Conservation (phyloP, 345 rosid genomes). For the Rhodomyrtus tomentosa region DNA sequence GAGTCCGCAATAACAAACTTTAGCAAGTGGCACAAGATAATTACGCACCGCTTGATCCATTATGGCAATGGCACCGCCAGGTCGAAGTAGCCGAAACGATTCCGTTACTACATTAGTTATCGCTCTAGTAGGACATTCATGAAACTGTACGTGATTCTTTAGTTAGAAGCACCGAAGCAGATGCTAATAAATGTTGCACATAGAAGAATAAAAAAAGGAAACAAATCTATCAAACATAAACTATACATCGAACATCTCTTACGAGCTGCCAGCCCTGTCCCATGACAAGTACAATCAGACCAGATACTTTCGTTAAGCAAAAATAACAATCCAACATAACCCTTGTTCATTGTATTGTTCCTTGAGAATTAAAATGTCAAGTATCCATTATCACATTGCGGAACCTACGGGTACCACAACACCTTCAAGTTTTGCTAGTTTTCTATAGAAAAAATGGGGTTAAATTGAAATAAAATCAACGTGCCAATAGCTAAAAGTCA, state of each 20-base stretch:
- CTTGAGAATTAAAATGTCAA: neutral
- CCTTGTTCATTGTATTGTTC: accelerated
- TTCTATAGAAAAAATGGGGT: neutral
- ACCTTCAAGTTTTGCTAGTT: neutral
- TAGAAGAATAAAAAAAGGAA: neutral
- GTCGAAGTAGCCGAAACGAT: conserved; percentile 37
- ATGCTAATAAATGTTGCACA: neutral
- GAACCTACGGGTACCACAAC: neutral
- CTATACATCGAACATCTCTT: neutral
- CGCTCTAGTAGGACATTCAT: conserved; percentile 56
- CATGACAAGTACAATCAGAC: neutral
- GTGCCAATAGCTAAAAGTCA: neutral
- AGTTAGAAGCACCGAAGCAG: neutral
- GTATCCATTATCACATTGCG: neutral
- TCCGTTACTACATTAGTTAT: conserved; percentile 28
- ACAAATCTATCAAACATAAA: neutral
- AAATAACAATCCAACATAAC: neutral
- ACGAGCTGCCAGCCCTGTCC: neutral
- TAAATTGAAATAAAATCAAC: neutral
- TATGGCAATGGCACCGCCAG: conserved; percentile 46
- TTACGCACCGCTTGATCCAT: conserved; percentile 39
- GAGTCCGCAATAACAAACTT: neutral
- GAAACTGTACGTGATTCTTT: conserved; percentile 24
- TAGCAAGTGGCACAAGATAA: neutral
- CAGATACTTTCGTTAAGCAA: neutral